Evolutionary conservation across 495 filamentous ascomycete genomes (phyloP), one percentile per base, ranked within the genome.

Genomic region (Talaromyces trachyspermus): DNA sequence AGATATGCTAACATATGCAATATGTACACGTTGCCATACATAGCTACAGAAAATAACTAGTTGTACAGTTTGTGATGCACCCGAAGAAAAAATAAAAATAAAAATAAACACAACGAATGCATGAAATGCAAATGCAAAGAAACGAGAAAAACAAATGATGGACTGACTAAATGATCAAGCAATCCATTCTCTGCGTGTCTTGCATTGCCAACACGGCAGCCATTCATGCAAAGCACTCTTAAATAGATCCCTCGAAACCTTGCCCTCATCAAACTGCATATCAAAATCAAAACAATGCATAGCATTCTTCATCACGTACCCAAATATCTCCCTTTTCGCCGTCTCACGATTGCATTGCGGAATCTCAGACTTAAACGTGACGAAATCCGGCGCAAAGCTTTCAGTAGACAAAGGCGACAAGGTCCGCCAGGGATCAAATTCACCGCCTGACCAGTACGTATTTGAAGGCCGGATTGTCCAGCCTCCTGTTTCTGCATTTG

Each of bases 381-480:
- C 53, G 0, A 61, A 58, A 6, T 64, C 51, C 3, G 72, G 74
- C 19, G 70, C 69, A 33, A 60, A 67, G 20, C 47, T 23, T 48
- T 78, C 73, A 0, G 49, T 61, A 4, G 69, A 71, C 5, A 80
- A 60, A 1, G 70, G 60, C 1, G 71, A 74, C 12, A 80, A 55
- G 0, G 76, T 71, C 10, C 71, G 63, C 79, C 78, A 83, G 5
- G 79, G 79, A 53, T 81, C 79, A 49, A 71, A 81, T 45, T 79
- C 66, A 1, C 77, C 76, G 11, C 66, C 73, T 25, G 59, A 72
- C 59, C 69, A 79, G 57, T 74, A 79, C 4, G 67, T 63, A 42
- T 80, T 78, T 18, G 78, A 76, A n/a, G 77, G 78, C 18, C 76
- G 70, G 33, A 79, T 75, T 24, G 53, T 46, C 79, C 79, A 81